Evolutionary conservation across 108 stramenopile species (phyloP).

Genomic region (Schizochytrium sp.): DNA sequence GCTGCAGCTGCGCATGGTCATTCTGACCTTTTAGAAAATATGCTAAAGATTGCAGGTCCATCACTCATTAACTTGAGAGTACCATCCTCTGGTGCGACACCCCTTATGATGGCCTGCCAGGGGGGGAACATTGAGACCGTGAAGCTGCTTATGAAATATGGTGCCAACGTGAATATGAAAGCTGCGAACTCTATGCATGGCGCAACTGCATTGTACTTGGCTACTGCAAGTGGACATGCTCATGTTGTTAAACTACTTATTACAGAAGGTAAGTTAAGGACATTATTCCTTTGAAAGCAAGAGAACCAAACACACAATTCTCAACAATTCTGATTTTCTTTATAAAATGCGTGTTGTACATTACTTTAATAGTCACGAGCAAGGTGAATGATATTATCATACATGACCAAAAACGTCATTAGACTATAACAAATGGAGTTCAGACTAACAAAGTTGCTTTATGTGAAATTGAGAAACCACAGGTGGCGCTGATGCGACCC

Average conservation of each 20-base stretch:
- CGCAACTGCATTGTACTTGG: conserved; percentile 42
- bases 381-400: too few species aligned
- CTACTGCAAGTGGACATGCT: background rate
- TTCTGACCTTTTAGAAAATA: background rate
- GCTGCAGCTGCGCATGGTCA: conserved; percentile 39
- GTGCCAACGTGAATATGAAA: conserved; percentile 15
- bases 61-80: background rate
- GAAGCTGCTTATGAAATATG: background rate
- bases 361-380: too few species aligned
- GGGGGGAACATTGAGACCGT: background rate
- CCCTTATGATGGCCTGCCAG: background rate
- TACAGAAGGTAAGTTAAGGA: background rate
- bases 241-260: background rate
- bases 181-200: background rate
- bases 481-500: too few species aligned
- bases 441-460: too few species aligned
- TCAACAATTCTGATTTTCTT: too few species aligned
- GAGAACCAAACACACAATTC: too few species aligned
- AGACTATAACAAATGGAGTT: too few species aligned
- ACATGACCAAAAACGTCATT: too few species aligned
- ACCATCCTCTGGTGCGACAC: background rate
- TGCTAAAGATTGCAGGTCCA: background rate
- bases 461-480: too few species aligned
- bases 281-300: too few species aligned
- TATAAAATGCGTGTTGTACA: too few species aligned